Conservation (phyloP, 257 asterid species). For the Petunia axillaris region DNA sequence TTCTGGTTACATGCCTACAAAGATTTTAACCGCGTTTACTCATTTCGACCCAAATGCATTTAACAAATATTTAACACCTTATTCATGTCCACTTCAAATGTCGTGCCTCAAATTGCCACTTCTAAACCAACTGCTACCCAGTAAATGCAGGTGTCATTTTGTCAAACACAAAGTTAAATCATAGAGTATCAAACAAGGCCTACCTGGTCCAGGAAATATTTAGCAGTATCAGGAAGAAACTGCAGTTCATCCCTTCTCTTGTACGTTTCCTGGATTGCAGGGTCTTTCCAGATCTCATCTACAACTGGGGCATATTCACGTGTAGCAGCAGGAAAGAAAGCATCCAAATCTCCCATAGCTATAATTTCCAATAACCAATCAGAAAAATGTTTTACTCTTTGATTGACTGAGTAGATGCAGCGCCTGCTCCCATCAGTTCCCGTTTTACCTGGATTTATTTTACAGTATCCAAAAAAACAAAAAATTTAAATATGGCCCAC, state of each 20-base stretch:
- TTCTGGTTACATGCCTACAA: not conserved
- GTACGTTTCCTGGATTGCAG: slow-evolving; percentile 77
- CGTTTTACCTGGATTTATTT: slow-evolving; percentile 37
- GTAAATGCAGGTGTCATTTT: slow-evolving; percentile 8
- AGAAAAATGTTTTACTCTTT: slow-evolving; percentile 48
- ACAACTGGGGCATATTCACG: slow-evolving; percentile 58
- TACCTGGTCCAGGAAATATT: slow-evolving; percentile 73
- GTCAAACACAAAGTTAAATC: not conserved
- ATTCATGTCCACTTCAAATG: not conserved
- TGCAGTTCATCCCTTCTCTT: slow-evolving; percentile 58
- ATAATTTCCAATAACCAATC: slow-evolving; percentile 60
- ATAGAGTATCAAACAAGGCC: not conserved
- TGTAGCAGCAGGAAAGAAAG: slow-evolving; percentile 56
- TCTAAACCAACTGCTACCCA: slow-evolving; percentile 6
- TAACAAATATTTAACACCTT: not conserved
- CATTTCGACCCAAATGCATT: not conserved
- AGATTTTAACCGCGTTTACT: not conserved
- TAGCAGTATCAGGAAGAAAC: slow-evolving; percentile 59
- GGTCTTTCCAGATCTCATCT: slow-evolving; percentile 70
- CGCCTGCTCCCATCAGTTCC: slow-evolving; percentile 38
- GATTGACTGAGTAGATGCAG: slow-evolving; percentile 54
- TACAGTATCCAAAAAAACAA: not conserved
- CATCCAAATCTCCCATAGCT: slow-evolving; percentile 52
- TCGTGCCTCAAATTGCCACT: not conserved
- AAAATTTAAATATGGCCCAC: not conserved